Base-by-base conservation (phyloP, 306 rosid species). In the Quercus gilva region DNA sequence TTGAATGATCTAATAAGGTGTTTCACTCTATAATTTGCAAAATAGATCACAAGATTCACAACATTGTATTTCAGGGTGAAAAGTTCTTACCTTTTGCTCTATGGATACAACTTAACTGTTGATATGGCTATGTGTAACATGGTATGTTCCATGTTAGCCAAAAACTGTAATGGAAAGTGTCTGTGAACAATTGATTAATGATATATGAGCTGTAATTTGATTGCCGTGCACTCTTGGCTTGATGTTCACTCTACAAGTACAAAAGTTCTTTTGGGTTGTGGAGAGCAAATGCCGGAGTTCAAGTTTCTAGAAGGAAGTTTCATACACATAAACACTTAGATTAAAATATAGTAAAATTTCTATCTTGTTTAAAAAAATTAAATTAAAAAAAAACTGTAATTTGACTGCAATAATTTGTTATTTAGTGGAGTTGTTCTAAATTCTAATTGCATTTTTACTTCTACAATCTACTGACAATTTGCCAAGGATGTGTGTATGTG, bases 341-440 rank as follows among this genome's bases (percentile, higher is more conserved):
- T 5, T 33, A 5, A 0, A 0, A 0, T 33, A 1, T 5, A 0
- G 0, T 5, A 33, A 0, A 33, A 5, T 35, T 35, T 35, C 0
- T 35, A 35, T 35, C 0, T 1, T 6, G 0, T 37, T 5, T 5
- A 0, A 33, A 33, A 33, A n/a, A n/a, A 35, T 26, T 26, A 26
- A 25, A 25, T 25, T 25, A 6, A 33, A 33, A 1, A 33, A 33
- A 35, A 35, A 25, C 10, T 58, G 5, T 58, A 6, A 12, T 57
- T n/a, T n/a, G 64, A 21, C 64, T 13, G 7, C 26, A 7, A n/a
- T 58, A 20, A 58, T 13, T 9, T 3, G 64, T 58, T 58, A n/a
- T 20, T 10, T 29, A 37, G 12, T 17, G 17, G 35, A 71, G 26
- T 14, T 10, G 33, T 37, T 37, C 45, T 37, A 37, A 37, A 56